phyloP scores from a whole-genome alignment of 2,329 filamentous ascomycete genomes.

The Alternaria consortialis region DNA sequence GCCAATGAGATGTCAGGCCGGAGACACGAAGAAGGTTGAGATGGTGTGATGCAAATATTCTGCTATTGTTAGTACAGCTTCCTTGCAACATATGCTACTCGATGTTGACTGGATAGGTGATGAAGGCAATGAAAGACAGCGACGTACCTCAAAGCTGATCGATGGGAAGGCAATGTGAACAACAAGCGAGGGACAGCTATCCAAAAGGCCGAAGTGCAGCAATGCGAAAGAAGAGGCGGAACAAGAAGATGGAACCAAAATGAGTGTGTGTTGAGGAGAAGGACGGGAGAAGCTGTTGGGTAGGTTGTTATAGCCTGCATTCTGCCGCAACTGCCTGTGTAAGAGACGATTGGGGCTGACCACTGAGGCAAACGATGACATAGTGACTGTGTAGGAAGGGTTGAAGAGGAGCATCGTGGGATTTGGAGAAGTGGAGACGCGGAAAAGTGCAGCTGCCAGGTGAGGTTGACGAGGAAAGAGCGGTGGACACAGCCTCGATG shows the following conservation, averaged over 20 bases:
- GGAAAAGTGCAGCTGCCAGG: conserved; percentile 11
- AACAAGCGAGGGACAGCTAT: conserved; percentile 50
- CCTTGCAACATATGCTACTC: neutral
- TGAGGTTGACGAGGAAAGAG: conserved; percentile 8
- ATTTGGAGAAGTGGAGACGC: conserved; percentile 17
- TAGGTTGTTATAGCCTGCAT: conserved; percentile 37
- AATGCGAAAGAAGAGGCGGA: conserved; percentile 48
- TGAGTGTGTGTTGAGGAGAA: conserved; percentile 44
- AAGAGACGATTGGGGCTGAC: neutral
- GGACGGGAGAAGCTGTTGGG: conserved; percentile 14
- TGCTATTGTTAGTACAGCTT: conserved; percentile 17
- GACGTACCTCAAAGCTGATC: conserved; percentile 45
- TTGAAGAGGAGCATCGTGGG: conserved; percentile 16
- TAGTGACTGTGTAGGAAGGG: conserved; percentile 16
- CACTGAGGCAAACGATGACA: conserved; percentile 24
- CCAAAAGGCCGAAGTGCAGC: conserved; percentile 50
- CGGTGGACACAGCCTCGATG: neutral
- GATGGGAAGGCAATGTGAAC: conserved; percentile 38
- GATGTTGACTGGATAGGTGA: neutral
- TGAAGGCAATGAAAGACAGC: neutral
- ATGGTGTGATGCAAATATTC: conserved; percentile 52
- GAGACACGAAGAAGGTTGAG: conserved; percentile 38
- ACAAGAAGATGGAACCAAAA: conserved; percentile 51
- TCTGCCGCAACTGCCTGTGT: conserved; percentile 31
- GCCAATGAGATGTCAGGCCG: conserved; percentile 20